Evolutionary conservation across 257 asterid genomes (phyloP), one percentile per base, ranked within the genome.

Genomic region (Asclepias syriaca): DNA sequence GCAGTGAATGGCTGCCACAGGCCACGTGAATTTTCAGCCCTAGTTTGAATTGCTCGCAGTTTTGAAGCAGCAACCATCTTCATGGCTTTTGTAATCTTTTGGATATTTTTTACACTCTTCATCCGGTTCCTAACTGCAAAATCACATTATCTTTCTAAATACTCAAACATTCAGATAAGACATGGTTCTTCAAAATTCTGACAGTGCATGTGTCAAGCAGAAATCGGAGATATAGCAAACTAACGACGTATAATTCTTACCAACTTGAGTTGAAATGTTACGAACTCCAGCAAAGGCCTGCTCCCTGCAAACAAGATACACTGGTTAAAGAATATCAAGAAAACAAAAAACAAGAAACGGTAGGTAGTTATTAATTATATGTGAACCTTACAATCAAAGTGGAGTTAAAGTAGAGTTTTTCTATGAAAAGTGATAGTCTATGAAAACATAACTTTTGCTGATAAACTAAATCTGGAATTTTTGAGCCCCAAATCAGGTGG

Each of bases 51-150:
- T 70, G 97, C 96, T 82, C 98, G 90, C 70, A 95, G 87, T 84
- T 95, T 95, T 76, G 99, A 95, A 63, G 99, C 99, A 65, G 99
- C 99, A 92, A 95, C 98, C 99, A 95, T 95, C 96, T 95, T 95
- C 99, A 95, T 95, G 53, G 99, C 99, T 90, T 95, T 95, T 7
- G 99, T 95, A 73, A 92, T 94, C 82, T 94, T 94, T 84, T 94
- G 98, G 66, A 94, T 94, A 84, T 84, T 95, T 72, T 78, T 85
- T 67, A 95, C 96, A 95, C 98, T 92, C 90, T 87, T 93, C 98
- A 93, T 93, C 64, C 98, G 88, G 81, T 89, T 93, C 79, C 97
- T 91, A 57, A 92, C 97, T 92, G 81, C 77, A 78, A 68, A 65
- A 68, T 65, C 61, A 73, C 64, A 56, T 39, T 68, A 75, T 65